These are phyloP conservation scores for Periconia sp. DNA, from an alignment of 2,329 filamentous ascomycete genomes.

Conservation along the genomic window DNA sequence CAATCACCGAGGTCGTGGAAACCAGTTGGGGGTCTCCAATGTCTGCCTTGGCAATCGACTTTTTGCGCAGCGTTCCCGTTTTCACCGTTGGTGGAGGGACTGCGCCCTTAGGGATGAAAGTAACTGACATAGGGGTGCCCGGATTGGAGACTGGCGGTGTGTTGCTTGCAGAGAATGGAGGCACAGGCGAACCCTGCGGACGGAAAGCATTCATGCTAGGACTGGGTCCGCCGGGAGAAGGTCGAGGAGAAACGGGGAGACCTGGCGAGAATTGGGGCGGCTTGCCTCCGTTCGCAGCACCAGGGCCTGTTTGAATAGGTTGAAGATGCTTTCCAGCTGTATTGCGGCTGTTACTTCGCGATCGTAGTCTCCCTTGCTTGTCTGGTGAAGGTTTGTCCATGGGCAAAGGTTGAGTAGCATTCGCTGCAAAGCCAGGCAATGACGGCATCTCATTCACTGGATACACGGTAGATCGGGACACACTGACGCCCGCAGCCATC, in stretches of 20 bases:
- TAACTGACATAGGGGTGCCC: slow-evolving; percentile 44
- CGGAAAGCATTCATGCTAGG: slow-evolving; percentile 30
- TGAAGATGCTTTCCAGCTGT: slow-evolving; percentile 39
- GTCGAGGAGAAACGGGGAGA: slow-evolving; percentile 39
- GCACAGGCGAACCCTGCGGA: slow-evolving; percentile 48
- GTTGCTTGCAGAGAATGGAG: slow-evolving; percentile 54
- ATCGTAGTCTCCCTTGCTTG: slow-evolving; percentile 29
- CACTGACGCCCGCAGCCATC: slow-evolving; percentile 49
- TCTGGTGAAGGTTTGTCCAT: slow-evolving; percentile 29
- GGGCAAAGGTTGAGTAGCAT: slow-evolving; percentile 31
- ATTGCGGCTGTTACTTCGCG: slow-evolving; percentile 41
- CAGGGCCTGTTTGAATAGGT: slow-evolving; percentile 36
- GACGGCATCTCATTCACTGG: slow-evolving; percentile 37
- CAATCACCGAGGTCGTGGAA: slow-evolving; percentile 59
- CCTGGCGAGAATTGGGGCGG: slow-evolving; percentile 30
- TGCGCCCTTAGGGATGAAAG: slow-evolving; percentile 30
- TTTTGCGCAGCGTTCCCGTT: slow-evolving; percentile 51
- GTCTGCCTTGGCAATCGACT: slow-evolving; percentile 60
- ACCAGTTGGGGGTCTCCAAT: slow-evolving; percentile 63
- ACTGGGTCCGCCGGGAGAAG: slow-evolving; percentile 43
- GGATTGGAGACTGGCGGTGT: slow-evolving; percentile 56
- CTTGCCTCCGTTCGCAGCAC: slow-evolving; percentile 20
- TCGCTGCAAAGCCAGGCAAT: slow-evolving; percentile 35
- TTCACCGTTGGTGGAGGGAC: slow-evolving; percentile 26
- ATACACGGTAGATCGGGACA: slow-evolving; percentile 31